phyloP scores from a whole-genome alignment of 176 grass and related monocot genomes.

The Bonia amplexicaulis region DNA sequence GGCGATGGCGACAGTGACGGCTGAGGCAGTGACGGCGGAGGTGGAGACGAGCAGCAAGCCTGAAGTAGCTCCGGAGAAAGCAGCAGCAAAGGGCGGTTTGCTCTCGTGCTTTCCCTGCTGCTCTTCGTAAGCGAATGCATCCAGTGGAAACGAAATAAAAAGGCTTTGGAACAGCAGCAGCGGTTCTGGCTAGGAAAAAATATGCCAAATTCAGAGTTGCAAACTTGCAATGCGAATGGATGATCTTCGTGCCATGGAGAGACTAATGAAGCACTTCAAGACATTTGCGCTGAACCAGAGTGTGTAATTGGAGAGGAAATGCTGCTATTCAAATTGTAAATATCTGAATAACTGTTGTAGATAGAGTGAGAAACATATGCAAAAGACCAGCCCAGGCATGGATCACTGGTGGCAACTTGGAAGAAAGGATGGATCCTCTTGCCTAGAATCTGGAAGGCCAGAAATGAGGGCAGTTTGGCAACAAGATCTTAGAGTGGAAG shows the following conservation, averaged over 20 bases:
- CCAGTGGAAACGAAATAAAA: neutral
- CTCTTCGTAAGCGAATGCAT: neutral
- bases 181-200: neutral
- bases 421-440: neutral
- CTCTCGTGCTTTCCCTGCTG: conserved; percentile 52
- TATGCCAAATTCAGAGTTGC: neutral
- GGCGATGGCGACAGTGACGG: neutral
- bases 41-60: conserved; percentile 6
- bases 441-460: neutral
- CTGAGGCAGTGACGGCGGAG: neutral
- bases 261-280: neutral
- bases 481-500: neutral
- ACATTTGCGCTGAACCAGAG: neutral
- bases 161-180: neutral
- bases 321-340: neutral
- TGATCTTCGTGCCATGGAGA: neutral
- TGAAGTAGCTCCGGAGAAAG: neutral
- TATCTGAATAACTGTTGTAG: neutral
- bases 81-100: conserved; percentile 19
- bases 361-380: neutral
- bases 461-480: no score
- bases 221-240: neutral
- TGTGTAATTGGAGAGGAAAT: neutral
- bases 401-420: neutral
- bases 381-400: neutral